Evolutionary conservation across 805 yeast species (phyloP).

Genomic region (Sugiyamaella mastotermitis): DNA sequence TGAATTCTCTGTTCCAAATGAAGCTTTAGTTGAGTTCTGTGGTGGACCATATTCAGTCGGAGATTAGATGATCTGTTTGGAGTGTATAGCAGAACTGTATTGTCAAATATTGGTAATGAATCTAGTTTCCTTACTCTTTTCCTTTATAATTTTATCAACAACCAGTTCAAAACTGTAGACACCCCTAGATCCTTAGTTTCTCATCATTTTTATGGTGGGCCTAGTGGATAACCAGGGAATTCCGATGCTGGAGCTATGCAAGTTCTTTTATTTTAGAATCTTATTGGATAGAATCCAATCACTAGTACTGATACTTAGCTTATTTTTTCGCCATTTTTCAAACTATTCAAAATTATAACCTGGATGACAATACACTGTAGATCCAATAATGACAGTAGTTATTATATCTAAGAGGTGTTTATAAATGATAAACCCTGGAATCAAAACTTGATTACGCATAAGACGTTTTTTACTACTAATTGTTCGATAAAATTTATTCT

Average conservation of each 20-base stretch:
- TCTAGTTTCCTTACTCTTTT: conserved; percentile 35
- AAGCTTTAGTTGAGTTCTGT: conserved; percentile 26
- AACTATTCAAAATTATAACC: conserved; percentile 22
- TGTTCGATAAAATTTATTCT: conserved; percentile 22
- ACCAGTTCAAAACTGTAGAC: conserved; percentile 29
- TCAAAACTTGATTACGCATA: conserved; percentile 32
- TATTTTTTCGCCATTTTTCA: conserved; percentile 29
- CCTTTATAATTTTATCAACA: conserved; percentile 31
- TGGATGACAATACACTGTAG: conserved; percentile 24
- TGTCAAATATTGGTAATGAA: conserved; percentile 35
- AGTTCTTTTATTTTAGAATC: conserved; percentile 32
- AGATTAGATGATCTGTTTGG: conserved; percentile 36
- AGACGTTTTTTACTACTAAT: conserved; percentile 29
- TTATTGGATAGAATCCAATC: conserved; percentile 34
- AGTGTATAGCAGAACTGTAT: conserved; percentile 9
- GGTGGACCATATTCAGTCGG: conserved; percentile 28
- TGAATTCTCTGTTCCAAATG: conserved; percentile 35
- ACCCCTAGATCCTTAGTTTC: conserved; percentile 29
- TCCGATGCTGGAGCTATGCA: conserved; percentile 38
- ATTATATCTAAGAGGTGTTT: conserved; percentile 5
- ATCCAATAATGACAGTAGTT: conserved; percentile 20
- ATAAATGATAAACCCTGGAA: conserved; percentile 15
- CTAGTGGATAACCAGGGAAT: conserved; percentile 33
- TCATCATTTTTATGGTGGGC: conserved; percentile 26
- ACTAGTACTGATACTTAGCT: conserved; percentile 34